Evolutionary conservation across 2,329 filamentous ascomycete species (phyloP), one percentile per base, ranked within the genome.

Genomic region (Aspergillus hiratsukae): DNA sequence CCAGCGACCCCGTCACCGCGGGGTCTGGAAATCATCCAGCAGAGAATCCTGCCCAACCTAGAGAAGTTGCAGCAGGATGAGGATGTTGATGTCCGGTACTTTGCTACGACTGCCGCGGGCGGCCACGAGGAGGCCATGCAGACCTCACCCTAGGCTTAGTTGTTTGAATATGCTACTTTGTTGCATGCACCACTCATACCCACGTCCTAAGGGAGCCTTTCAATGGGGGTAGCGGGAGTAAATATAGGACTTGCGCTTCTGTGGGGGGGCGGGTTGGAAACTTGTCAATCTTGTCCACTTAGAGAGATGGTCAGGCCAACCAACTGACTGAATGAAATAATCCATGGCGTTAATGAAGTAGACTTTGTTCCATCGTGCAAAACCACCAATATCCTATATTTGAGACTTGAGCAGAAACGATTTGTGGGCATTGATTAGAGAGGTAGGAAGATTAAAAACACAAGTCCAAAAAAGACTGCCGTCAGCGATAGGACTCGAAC

Each of bases 61-160:
- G 89, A 93, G 80, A 97, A 97, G 81, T 82, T 99, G 69, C 92
- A 97, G 80, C 89, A 93, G 78, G 94, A 99, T 72, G 90, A 95
- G 64, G 94, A 99, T 78, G 93, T 97, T 66, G 94, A 99, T 78
- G 94, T 99, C 69, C 87, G 94, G 75, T 99, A 93, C 81, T 99
- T 96, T 78, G 94, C 94, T 62, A 96, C 91, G 60, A 95, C 90
- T 62, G 93, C 94, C 50, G 87, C 88, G 59, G 86, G 74, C 57
- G 77, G 72, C 67, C 69, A 78, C 62, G 76, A 77, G 58, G 82
- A 83, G 69, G 77, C 74, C 59, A 83, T 81, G 81, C 77, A 80
- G 68, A 84, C 78, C 61, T 81, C 78, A 61, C 78, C 73, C 58
- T 76, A 69, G 66, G 66, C 59, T 59, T 56, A 14, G 48, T 45